Base-by-base conservation (phyloP, 495 filamentous ascomycete species). In the Cladorrhinum samala region DNA sequence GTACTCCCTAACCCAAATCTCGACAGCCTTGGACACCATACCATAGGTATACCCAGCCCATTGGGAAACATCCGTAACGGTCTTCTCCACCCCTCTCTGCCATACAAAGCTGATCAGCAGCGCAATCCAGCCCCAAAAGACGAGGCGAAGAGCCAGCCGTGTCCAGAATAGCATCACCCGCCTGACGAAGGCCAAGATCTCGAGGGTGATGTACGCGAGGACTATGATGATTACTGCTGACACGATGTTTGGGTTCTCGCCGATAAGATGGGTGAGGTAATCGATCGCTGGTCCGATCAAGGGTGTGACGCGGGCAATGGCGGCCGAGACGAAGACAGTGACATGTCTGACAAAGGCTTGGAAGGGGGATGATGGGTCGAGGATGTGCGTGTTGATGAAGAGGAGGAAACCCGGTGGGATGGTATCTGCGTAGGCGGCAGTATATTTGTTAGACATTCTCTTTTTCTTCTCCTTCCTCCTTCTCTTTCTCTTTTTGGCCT, bases 131-230 rank as follows among this genome's bases (percentile, higher is more conserved):
- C 69, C 76, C 79, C 81, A 93, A 44, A 88, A 79, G 0, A 77
- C 52, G 40, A 89, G 16, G 24, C 76, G 64, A 50, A 86, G 61
- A 5, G 71, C 75, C 43, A 92, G 61, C 38, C 72, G 63, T n/a
- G 87, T 75, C 82, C 88, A 89, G 66, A 80, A 92, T 62, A 89
- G 73, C 49, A 94, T 69, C 2, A 87, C 67, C 33, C 86, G 77
- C 44, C 80, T 80, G 21, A 85, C 67, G 64, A 83, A 82, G 61
- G 82, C 70, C n/a, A 93, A 68, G 49, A 90, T 60, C 62, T 84
- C 79, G 13, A 86, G 5, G 11, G 27, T 33, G 27, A 33, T 11
- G 11, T 33, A 33, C 11, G 27, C 27, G 27, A 33, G 27, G 27
- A 33, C 27, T 5, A 33, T 33, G 27, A 33, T 33, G 27, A 33